Conservation (phyloP, 2,329 filamentous ascomycete species). For the Plectosphaerella plurivora region DNA sequence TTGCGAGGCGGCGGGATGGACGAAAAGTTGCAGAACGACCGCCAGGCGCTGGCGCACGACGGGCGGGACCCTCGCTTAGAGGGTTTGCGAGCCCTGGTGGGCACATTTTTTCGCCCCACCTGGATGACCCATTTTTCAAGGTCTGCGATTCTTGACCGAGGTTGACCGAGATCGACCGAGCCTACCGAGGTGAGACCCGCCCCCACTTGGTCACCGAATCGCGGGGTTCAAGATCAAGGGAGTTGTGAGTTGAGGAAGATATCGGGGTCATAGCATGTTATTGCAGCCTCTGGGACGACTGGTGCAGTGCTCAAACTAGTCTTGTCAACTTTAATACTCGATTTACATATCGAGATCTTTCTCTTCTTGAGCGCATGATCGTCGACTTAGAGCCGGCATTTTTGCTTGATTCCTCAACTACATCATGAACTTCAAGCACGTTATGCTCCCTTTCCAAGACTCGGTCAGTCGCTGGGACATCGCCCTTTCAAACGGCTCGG, state of each 20-base stretch:
- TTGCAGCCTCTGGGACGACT: background rate
- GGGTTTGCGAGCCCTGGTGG: slow-evolving; percentile 16
- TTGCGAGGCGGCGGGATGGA: background rate
- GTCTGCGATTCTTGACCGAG: no score
- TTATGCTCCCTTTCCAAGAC: slow-evolving; percentile 3
- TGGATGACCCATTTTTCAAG: no score
- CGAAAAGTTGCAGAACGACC: background rate
- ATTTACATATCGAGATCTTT: no score
- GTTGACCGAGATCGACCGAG: no score
- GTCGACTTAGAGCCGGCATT: no score
- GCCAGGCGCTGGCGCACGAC: slow-evolving; percentile 2
- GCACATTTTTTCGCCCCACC: background rate
- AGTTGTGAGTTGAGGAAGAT: background rate
- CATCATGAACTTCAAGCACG: slow-evolving; percentile 1
- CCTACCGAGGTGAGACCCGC: no score
- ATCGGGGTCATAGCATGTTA: no score
- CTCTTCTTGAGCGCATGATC: no score
- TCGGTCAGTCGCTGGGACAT: slow-evolving; percentile 1
- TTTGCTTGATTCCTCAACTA: no score
- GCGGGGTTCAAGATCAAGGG: no score
- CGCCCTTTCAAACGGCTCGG: slow-evolving; percentile 8
- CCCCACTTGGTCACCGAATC: no score
- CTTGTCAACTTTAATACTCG: background rate
- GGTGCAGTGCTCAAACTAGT: background rate
- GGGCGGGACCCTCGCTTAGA: slow-evolving; percentile 6